A percentile compares a stretch with the other conserved stretches of the same genome.
Conservation (phyloP, 305 asterid genomes). For the Plantago coronopus region DNA sequence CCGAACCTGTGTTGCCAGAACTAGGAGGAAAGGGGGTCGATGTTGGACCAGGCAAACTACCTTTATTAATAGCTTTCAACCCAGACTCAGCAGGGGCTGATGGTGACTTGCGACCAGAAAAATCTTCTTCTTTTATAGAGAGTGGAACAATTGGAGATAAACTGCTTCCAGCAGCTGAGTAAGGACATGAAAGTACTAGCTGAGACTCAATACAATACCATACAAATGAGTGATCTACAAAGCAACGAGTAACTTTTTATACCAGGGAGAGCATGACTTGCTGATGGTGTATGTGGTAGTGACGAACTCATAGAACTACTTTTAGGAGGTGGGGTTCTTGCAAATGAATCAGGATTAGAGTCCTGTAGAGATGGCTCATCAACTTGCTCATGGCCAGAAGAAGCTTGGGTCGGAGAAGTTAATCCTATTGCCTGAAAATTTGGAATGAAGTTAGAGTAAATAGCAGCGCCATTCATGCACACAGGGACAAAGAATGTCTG, state of each 20-base stretch:
- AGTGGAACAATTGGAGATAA: conserved; percentile 52
- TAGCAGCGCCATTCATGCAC: conserved; percentile 23
- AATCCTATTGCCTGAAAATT: conserved; percentile 49
- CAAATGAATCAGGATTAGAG: conserved; percentile 45
- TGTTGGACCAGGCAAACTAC: conserved; percentile 63
- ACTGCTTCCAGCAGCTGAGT: conserved; percentile 43
- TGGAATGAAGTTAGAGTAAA: not conserved
- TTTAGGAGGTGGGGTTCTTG: conserved; percentile 78
- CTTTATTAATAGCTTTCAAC: conserved; percentile 41
- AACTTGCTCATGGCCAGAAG: conserved; percentile 50
- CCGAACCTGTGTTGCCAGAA: conserved; percentile 30
- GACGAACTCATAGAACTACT: conserved; percentile 47
- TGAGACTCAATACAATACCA: no score
- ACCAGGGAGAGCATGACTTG: conserved; percentile 54
- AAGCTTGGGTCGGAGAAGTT: conserved; percentile 47
- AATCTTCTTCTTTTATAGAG: conserved; percentile 72
- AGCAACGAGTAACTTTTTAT: conserved; percentile 22
- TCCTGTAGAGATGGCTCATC: conserved; percentile 71
- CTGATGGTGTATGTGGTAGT: conserved; percentile 69
- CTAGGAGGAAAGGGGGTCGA: conserved; percentile 44
- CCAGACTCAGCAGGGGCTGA: conserved; percentile 24
- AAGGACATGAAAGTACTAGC: no score
- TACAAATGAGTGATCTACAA: no score
- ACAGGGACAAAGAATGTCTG: conserved; percentile 10
- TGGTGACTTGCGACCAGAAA: conserved; percentile 58